Base-by-base conservation (phyloP, 2,329 filamentous ascomycete species). In the Hypoxylon sp. region DNA sequence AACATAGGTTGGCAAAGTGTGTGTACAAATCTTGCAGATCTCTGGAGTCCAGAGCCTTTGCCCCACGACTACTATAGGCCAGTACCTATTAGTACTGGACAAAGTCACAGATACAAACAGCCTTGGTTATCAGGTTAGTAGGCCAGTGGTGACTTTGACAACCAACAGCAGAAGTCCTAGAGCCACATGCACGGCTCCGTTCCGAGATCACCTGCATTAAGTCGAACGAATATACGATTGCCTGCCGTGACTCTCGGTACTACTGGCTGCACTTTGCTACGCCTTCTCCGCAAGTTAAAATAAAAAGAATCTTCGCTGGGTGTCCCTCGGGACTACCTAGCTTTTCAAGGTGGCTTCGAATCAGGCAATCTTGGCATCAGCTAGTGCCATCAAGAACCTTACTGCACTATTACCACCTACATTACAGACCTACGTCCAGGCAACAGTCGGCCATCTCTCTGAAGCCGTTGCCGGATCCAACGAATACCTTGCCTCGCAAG, bases 331-430 rank as follows among this genome's bases (percentile, higher is more conserved):
- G 80, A 77, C 78, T 67, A 71, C 76, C 73, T 75, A 74, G 71
- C 70, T 69, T 60, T 77, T 78, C 84, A 89, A 88, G 78, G 85
- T 89, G 86, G 86, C 85, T 87, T 88, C 86, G 77, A 79, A 80
- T 79, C 81, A 84, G 78, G 80, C 79, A 77, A 75, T 80, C 75
- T 81, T 83, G 85, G 87, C 85, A 85, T 87, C 86, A 75, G 82
- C 84, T 78, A 86, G 86, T 87, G 87, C 85, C 80, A 78, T 87
- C 76, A 84, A 84, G 80, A 87, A 85, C 80, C 81, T 85, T 77
- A 83, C 82, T 73, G 83, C 83, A 74, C 76, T 82, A 69, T 77
- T 84, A 44, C 79, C 81, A 28, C 77, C 80, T 61, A 75, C 81
- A 63, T 71, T 86, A 63, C 83, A 85, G 73, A 78, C 78, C 52